Evolutionary conservation across 345 rosid genomes (phyloP).

Genomic region (Eucalyptus pauciflora): DNA sequence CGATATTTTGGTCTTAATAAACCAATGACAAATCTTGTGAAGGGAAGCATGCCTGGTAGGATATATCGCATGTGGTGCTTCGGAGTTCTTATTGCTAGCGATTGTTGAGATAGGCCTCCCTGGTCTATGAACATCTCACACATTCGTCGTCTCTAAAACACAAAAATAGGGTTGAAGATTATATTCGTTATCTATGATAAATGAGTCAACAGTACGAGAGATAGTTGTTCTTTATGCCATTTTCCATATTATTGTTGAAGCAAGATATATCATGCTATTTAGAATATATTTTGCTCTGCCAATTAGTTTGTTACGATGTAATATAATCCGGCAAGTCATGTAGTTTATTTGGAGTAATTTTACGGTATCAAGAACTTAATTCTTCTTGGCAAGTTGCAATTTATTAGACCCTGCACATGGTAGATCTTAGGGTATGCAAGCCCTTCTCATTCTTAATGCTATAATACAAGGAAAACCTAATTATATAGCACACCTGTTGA

Average conservation of each 20-base stretch:
- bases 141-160: constrained; percentile 31
- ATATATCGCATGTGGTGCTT: constrained; percentile 54
- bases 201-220: rapidly evolving
- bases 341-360: neutral
- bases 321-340: neutral
- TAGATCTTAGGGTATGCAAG: too few relatives aligned
- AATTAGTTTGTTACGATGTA: neutral
- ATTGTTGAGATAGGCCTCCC: constrained; percentile 43
- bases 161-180: neutral
- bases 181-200: neutral
- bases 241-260: neutral
- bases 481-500: too few relatives aligned
- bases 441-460: too few relatives aligned
- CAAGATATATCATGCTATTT: neutral
- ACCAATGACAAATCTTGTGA: neutral
- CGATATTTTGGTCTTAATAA: neutral
- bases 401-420: too few relatives aligned
- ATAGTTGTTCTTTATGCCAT: neutral
- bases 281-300: neutral
- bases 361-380: too few relatives aligned
- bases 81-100: constrained; percentile 24
- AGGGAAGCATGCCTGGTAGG: constrained; percentile 42
- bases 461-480: too few relatives aligned
- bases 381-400: too few relatives aligned
- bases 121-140: constrained; percentile 38